Base-by-base conservation (phyloP, 73 alveolate genomes). In the Paramecium sonneborni region DNA sequence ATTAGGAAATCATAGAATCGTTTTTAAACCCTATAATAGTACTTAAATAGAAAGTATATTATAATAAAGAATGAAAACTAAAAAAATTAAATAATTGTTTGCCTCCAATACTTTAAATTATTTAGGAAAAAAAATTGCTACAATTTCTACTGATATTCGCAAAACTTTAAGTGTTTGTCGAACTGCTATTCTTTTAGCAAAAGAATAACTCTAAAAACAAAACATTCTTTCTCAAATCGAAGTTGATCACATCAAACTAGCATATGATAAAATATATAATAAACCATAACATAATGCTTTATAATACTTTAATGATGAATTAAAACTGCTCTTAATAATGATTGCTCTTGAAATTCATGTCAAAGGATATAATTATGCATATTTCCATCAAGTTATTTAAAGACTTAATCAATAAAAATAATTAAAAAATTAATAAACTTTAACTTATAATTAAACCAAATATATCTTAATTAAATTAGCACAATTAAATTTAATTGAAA, bases 1-100 rank as follows among this genome's bases (percentile, higher is more conserved):
- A 92, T 96, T 98, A 88, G 99, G 99, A 28, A 94, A 93, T 72
- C 96, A 96, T 70, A 85, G 98, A 52, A 84, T 98, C 34, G 98
- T 97, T 89, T 98, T 96, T 85, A 92, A 96, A 85, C 98, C 99
- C 5, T 98, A 98, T 85, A 95, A 86, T 58, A 93, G 93, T 57
- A 95, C 93, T 10, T 95, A 98, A 88, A 96, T 98, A 57, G 58
- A 93, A 46, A 48, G 79, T 68, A 98, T 98, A 43, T 56, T 98
- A 18, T 85, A 86, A 57, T 89, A 97, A 12, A 95, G 98, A 88
- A 95, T 97, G 84, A 67, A 67, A 30, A 67, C 84, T 41, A 57
- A 79, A 12, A 98, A 95, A 86, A 20, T 62, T 11, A 67, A 57
- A 46, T 92, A 94, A 30, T 90, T 95, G 10, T 96, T 97, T 70